Evolutionary conservation across 495 filamentous ascomycete species (phyloP).

Genomic region (Penicillium herquei): DNA sequence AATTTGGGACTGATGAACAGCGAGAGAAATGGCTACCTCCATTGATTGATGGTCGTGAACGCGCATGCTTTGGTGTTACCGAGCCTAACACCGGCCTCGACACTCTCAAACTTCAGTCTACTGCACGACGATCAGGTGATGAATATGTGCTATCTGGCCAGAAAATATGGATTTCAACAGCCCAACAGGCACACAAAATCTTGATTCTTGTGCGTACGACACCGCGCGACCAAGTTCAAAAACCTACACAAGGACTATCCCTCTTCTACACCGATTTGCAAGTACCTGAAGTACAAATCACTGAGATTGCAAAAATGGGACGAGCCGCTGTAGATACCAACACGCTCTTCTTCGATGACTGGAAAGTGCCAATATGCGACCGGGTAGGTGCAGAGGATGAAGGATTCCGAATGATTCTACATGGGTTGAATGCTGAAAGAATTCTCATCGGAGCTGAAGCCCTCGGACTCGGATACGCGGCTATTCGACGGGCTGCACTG

Average conservation of each 20-base stretch:
- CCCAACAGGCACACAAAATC: constrained; percentile 71
- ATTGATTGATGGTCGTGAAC: constrained; percentile 59
- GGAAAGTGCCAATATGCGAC: constrained; percentile 53
- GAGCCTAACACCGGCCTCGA: constrained; percentile 69
- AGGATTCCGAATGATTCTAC: constrained; percentile 72
- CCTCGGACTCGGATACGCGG: constrained; percentile 70
- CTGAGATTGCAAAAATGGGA: constrained; percentile 62
- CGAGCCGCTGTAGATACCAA: constrained; percentile 73
- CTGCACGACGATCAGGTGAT: constrained; percentile 45
- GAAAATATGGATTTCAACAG: constrained; percentile 80
- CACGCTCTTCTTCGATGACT: constrained; percentile 77
- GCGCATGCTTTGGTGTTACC: constrained; percentile 65
- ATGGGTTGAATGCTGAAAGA: constrained; percentile 81
- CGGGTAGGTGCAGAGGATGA: constrained; percentile 66
- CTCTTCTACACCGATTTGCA: constrained; percentile 75
- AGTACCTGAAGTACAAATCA: constrained; percentile 24
- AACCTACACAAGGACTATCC: constrained; percentile 66
- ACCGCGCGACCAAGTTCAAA: constrained; percentile 58
- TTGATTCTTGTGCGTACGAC: constrained; percentile 72
- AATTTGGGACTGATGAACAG: constrained; percentile 62
- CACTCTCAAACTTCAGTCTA: constrained; percentile 63
- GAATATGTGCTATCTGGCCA: constrained; percentile 64
- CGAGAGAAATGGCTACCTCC: constrained; percentile 56
- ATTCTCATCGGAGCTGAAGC: constrained; percentile 75
- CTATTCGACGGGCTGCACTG: constrained; percentile 58